Conservation (phyloP, 345 rosid species). For the Luvunga scandens region DNA sequence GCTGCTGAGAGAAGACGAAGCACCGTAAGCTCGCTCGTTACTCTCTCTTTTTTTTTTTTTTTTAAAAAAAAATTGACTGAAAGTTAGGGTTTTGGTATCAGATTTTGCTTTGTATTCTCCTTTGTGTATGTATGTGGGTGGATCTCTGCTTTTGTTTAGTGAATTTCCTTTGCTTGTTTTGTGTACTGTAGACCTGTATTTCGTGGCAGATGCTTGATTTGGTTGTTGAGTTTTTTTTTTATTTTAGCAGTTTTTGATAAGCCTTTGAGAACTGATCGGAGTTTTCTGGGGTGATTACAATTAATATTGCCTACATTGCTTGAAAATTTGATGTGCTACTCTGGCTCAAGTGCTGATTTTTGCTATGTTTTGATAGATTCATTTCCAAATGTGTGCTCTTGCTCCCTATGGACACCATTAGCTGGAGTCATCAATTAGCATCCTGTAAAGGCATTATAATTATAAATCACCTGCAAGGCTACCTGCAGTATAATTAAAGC, state of each 20-base stretch:
- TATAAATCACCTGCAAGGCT: not conserved
- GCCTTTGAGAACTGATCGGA: not conserved
- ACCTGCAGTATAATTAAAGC: not conserved
- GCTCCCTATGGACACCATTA: not conserved
- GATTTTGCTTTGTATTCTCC: not conserved
- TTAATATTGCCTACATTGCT: not conserved
- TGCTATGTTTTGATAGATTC: not conserved
- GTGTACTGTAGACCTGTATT: not conserved
- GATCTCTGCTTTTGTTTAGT: not conserved
- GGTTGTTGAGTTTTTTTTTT: not conserved
- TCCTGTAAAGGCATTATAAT: not conserved
- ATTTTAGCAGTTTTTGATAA: not conserved
- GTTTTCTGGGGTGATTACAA: not conserved
- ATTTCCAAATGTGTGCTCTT: not conserved
- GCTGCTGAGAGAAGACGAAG: constrained; percentile 97
- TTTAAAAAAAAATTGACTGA: not conserved
- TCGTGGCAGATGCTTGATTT: not conserved
- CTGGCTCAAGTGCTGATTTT: not conserved
- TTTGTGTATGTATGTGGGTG: not conserved
- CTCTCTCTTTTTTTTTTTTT: not conserved
- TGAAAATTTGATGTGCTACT: not conserved
- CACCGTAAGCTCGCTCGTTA: constrained; percentile 37
- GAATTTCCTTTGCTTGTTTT: not conserved
- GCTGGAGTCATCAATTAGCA: not conserved
- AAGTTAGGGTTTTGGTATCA: not conserved